Percentiles rank a stretch among this genome's conserved stretches.
Conservation (phyloP, 2,329 filamentous ascomycete species). For the Cordyceps fumosorosea region DNA sequence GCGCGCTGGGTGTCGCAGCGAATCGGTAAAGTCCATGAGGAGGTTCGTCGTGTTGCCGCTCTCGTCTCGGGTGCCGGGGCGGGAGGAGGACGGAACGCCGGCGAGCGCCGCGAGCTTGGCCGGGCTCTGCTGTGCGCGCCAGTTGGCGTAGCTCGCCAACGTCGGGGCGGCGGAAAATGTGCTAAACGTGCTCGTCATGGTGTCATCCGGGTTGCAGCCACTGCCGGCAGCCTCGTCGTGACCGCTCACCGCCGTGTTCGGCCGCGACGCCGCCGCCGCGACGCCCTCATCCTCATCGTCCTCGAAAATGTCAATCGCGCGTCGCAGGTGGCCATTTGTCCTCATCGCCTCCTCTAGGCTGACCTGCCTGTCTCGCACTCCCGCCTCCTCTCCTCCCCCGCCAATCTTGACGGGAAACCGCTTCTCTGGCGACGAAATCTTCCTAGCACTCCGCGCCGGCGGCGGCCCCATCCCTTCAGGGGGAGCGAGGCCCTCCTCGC, state of each 20-base stretch:
- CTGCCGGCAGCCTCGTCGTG: constrained; percentile 24
- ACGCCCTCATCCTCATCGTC: constrained; percentile 35
- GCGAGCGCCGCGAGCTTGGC: constrained; percentile 42
- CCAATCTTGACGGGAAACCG: constrained; percentile 56
- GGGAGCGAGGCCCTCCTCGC: constrained; percentile 14
- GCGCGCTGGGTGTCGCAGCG: constrained; percentile 42
- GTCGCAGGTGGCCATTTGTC: constrained; percentile 50
- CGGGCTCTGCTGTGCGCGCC: constrained; percentile 54
- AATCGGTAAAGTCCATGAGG: constrained; percentile 82
- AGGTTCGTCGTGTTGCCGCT: constrained; percentile 66
- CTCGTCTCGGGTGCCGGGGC: constrained; percentile 31
- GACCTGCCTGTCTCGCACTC: constrained; percentile 29
- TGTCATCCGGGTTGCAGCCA: constrained; percentile 53
- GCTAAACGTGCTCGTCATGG: constrained; percentile 76
- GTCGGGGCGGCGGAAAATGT: constrained; percentile 85
- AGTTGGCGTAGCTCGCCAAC: constrained; percentile 72
- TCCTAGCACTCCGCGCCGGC: constrained; percentile 38
- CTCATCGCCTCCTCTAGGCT: constrained; percentile 47
- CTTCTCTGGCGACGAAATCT: constrained; percentile 42
- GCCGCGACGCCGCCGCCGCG: constrained; percentile 19
- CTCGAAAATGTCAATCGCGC: constrained; percentile 57
- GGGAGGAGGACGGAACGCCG: constrained; percentile 30
- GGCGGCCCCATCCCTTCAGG: constrained; percentile 19
- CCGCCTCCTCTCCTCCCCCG: constrained; percentile 18
- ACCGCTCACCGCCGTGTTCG: constrained; percentile 22